Base-by-base conservation (phyloP, 2,329 filamentous ascomycete species). In the Aspergillus sp. region DNA sequence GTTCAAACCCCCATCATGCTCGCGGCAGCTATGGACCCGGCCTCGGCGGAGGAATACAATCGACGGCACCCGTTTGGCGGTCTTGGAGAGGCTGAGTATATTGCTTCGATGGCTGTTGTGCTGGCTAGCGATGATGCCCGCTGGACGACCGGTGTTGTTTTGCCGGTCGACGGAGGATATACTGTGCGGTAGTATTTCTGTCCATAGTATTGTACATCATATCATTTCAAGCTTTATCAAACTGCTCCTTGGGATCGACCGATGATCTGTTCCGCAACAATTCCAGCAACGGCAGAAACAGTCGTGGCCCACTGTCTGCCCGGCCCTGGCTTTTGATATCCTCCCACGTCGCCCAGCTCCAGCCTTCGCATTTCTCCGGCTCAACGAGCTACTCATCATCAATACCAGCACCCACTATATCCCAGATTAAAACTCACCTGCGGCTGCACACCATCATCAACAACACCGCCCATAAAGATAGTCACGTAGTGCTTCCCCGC, bases 401-500 rank as follows among this genome's bases (percentile, higher is more conserved):
- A 13, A 43, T 51, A 22, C 41, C 13, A 47, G n/a, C 22, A 23
- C 3, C 33, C 12, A 23, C 41, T 9, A 27, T 41, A 15, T n/a
- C 9, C 44, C 30, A 19, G 17, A 3, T 19, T 19, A 19, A 17
- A 23, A 66, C 74, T 59, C 49, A 85, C 83, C 72, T 75, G 47
- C 0, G 84, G 78, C 53, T 78, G 63, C 22, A 74, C 73, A 0
- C 59, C 53, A 13, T 74, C 68, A 22, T 80, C 74, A 0, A 68
- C 60, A 55, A 80, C 69, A 41, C 65, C 67, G 0, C 71, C 69
- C 52, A 88, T 78, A 55, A 87, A 90, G 2, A 89, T 64, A 0
- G 87, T 90, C 44, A 89, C 74, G 59, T 90, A 91, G 61, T 91
- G 86, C 64, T 83, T 87, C 0, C 66, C 67, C n/a, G 77, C 74